Evolutionary conservation across 345 rosid genomes (phyloP).

Genomic region (Limnanthes douglasii): DNA sequence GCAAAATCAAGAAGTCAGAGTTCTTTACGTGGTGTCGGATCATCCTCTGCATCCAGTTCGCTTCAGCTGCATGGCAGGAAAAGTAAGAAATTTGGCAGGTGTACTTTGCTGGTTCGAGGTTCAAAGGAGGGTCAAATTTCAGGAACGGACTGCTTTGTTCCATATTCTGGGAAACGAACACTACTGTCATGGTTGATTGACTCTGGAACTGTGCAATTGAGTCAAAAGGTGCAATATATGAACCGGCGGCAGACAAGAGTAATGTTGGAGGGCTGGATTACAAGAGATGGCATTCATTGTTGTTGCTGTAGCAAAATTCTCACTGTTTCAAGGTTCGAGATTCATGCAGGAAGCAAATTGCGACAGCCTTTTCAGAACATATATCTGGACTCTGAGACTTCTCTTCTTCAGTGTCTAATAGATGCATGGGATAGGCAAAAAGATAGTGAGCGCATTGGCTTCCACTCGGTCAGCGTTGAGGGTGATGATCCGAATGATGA

Average conservation of each 20-base stretch:
- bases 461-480: constrained; percentile 32
- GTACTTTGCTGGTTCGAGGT: constrained; percentile 69
- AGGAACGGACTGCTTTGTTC: constrained; percentile 43
- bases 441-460: constrained; percentile 27
- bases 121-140: constrained; percentile 26
- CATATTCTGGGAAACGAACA: constrained; percentile 47
- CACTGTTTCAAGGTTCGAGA: constrained; percentile 53
- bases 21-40: constrained; percentile 18
- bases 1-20: constrained; percentile 22
- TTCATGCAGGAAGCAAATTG: constrained; percentile 76
- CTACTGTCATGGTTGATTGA: constrained; percentile 73
- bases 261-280: constrained; percentile 59
- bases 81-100: constrained; percentile 65
- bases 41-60: constrained; percentile 25
- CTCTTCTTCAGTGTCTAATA: constrained; percentile 69
- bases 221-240: constrained; percentile 66
- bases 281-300: constrained; percentile 68
- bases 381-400: constrained; percentile 48
- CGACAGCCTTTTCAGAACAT: constrained; percentile 59
- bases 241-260: constrained; percentile 25
- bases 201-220: constrained; percentile 43
- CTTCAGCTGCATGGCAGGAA: constrained; percentile 44
- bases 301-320: constrained; percentile 74
- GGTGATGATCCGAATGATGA: constrained; percentile 88
- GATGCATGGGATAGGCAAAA: constrained; percentile 63